Percentiles rank a stretch among this genome's conserved stretches.
Evolutionary conservation across 2,329 filamentous ascomycete species (phyloP).

Genomic region (Mycosphaerelloides madeirae): DNA sequence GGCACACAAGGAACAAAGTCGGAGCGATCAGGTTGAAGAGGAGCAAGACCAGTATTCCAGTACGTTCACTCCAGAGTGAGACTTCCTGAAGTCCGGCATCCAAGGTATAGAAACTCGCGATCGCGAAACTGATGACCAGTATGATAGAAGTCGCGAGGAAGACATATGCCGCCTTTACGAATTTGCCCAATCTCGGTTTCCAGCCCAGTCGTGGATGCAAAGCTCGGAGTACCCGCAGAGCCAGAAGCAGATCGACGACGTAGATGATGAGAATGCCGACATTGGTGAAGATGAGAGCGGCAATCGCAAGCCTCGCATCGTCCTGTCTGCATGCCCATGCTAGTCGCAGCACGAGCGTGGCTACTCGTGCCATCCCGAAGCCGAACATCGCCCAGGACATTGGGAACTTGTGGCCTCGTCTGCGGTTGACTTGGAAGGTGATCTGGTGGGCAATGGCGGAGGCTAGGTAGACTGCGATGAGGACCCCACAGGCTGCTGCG

Average conservation of each 20-base stretch:
- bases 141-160: slow-evolving; percentile 10
- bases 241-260: slow-evolving; percentile 13
- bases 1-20: slow-evolving; percentile 46
- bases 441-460: slow-evolving; percentile 37
- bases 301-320: neutral
- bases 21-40: slow-evolving; percentile 59
- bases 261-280: slow-evolving; percentile 13
- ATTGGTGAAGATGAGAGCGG: neutral
- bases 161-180: slow-evolving; percentile 1
- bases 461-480: slow-evolving; percentile 35
- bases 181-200: neutral
- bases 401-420: slow-evolving; percentile 8
- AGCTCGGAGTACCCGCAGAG: slow-evolving; percentile 10
- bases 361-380: slow-evolving; percentile 38
- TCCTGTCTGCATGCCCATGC: neutral
- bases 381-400: slow-evolving; percentile 31
- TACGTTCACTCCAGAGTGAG: slow-evolving; percentile 34
- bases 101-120: slow-evolving; percentile 13
- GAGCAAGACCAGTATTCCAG: slow-evolving; percentile 55
- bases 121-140: slow-evolving; percentile 15
- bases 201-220: slow-evolving; percentile 8
- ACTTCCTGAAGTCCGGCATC: neutral
- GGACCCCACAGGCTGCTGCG: slow-evolving; percentile 36
- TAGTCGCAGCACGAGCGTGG: slow-evolving; percentile 24
- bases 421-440: slow-evolving; percentile 35